Conservation (phyloP, 495 filamentous ascomycete genomes). For the Extremus antarcticus region DNA sequence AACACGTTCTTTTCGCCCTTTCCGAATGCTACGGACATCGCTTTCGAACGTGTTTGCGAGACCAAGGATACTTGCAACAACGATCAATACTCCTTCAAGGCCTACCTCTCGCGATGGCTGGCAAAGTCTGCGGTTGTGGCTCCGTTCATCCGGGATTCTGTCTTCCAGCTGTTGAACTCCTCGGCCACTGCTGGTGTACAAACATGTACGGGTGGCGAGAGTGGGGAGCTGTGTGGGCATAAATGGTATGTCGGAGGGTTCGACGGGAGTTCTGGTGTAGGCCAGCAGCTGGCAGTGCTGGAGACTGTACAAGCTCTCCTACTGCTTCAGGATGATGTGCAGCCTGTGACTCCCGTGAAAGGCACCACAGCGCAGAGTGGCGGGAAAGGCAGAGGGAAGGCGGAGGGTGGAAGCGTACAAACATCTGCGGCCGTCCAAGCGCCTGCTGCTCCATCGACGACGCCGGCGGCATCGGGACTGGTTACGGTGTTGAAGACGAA, state of each 20-base stretch:
- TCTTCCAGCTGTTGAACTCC: constrained; percentile 23
- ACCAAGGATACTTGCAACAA: constrained; percentile 27
- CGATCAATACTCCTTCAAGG: constrained; percentile 37
- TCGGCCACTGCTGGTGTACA: constrained; percentile 33
- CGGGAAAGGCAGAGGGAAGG: background rate
- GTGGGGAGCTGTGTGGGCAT: constrained; percentile 22
- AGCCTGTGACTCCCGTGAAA: background rate
- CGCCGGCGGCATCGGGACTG: background rate
- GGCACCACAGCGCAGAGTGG: background rate
- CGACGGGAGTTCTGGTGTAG: constrained; percentile 35
- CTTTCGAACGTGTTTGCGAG: constrained; percentile 37
- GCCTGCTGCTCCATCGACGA: background rate
- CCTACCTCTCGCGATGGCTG: constrained; percentile 37
- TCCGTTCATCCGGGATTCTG: constrained; percentile 27
- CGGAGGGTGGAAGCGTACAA: background rate
- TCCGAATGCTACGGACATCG: constrained; percentile 31
- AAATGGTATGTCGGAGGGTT: constrained; percentile 33
- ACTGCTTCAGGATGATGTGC: background rate
- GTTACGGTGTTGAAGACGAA: background rate
- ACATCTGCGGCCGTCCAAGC: background rate
- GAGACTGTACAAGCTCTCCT: constrained; percentile 46
- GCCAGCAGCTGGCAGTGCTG: constrained; percentile 62
- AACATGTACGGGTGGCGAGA: constrained; percentile 36
- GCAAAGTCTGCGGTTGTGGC: constrained; percentile 32
- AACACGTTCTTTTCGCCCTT: constrained; percentile 29